Evolutionary conservation across 768 basidiomycete species (phyloP).

Genomic region (Termitomyces sp.): DNA sequence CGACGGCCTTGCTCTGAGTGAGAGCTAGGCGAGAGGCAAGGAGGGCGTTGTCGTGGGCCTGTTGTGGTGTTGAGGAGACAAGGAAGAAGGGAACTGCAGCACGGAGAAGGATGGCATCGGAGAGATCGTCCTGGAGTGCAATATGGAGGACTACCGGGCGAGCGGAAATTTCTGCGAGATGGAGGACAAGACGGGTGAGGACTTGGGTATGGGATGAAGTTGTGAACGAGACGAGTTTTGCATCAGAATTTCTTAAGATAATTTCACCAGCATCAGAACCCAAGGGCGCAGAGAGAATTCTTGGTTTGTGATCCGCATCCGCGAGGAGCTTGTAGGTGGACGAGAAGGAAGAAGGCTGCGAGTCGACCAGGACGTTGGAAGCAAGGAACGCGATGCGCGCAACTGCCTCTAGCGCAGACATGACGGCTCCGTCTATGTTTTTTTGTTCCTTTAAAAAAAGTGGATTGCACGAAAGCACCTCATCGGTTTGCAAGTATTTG

Average conservation of each 20-base stretch:
- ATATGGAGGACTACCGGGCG: slow-evolving; percentile 71
- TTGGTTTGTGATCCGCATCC: slow-evolving; percentile 34
- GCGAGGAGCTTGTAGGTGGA: slow-evolving; percentile 33
- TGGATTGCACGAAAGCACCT: slow-evolving; percentile 34
- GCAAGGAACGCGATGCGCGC: slow-evolving; percentile 66
- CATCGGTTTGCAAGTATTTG: slow-evolving; percentile 38
- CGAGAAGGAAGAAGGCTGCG: slow-evolving; percentile 47
- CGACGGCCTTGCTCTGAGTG: slow-evolving; percentile 66
- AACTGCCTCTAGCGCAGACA: slow-evolving; percentile 35
- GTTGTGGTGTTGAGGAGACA: slow-evolving; percentile 69
- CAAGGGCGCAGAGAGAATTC: slow-evolving; percentile 47
- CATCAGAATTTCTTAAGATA: slow-evolving; percentile 43
- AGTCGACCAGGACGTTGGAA: slow-evolving; percentile 64
- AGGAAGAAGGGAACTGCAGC: slow-evolving; percentile 81
- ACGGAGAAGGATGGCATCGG: slow-evolving; percentile 72
- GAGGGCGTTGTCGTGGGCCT: slow-evolving; percentile 88
- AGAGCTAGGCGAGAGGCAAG: slow-evolving; percentile 80
- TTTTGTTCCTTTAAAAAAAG: neutral
- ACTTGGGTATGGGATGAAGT: slow-evolving; percentile 47
- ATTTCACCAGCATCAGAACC: slow-evolving; percentile 64
- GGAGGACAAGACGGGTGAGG: slow-evolving; percentile 58
- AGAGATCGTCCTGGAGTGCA: slow-evolving; percentile 60
- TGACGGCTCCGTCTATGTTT: slow-evolving; percentile 11
- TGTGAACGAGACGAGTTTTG: slow-evolving; percentile 57
- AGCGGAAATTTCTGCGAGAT: slow-evolving; percentile 63